Percentiles rank a stretch among this genome's conserved stretches.
phyloP scores from a whole-genome alignment of 441 rosid genomes.

The Jatropha podagrica region DNA sequence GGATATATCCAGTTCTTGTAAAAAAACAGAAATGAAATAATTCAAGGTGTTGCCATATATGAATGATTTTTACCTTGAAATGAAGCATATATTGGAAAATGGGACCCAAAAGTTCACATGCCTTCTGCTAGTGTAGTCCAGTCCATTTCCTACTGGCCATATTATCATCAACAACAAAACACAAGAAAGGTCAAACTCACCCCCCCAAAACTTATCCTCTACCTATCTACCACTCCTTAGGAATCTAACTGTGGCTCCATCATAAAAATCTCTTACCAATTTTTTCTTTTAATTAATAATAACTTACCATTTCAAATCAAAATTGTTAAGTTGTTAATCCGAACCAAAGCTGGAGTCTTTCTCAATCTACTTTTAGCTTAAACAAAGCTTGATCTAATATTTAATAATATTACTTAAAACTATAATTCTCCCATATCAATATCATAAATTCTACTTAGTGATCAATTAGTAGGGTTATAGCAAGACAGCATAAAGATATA shows the following conservation, averaged over 20 bases:
- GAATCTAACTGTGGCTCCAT: background rate
- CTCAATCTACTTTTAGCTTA: too few relatives aligned
- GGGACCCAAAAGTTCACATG: conserved; percentile 40
- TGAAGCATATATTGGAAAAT: conserved; percentile 8
- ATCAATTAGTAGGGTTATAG: too few relatives aligned
- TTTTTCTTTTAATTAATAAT: too few relatives aligned
- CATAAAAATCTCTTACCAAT: background rate
- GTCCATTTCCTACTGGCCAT: conserved; percentile 34
- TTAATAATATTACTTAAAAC: too few relatives aligned
- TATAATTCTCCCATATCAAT: too few relatives aligned
- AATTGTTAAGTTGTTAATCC: too few relatives aligned
- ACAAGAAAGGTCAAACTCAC: conserved; percentile 18
- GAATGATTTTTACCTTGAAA: conserved; percentile 3
- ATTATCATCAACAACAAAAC: background rate
- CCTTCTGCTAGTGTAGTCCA: conserved; percentile 29
- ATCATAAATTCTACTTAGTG: too few relatives aligned
- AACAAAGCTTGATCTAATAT: too few relatives aligned
- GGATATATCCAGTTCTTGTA: background rate
- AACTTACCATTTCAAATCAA: too few relatives aligned
- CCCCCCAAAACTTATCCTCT: conserved; percentile 6
- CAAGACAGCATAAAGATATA: too few relatives aligned
- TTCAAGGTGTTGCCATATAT: background rate
- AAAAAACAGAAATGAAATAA: background rate
- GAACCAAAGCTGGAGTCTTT: too few relatives aligned
- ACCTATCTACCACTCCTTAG: conserved; percentile 3